Evolutionary conservation across 2,329 filamentous ascomycete species (phyloP), one percentile per base, ranked within the genome.

Genomic region (Aureobasidium sp.): DNA sequence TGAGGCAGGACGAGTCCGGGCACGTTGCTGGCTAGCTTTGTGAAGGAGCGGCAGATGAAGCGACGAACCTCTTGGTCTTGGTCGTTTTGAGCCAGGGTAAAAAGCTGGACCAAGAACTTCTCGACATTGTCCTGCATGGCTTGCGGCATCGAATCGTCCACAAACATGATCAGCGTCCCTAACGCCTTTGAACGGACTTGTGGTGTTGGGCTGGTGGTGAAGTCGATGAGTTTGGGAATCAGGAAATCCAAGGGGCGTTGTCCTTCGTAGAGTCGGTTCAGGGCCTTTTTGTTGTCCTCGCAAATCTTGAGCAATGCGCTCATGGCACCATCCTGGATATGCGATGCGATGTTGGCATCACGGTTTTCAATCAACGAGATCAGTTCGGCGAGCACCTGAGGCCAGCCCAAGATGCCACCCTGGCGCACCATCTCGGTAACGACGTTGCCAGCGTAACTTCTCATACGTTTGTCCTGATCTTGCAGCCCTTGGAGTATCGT

Each of bases 291-390:
- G 72, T 95, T 96, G 71, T 98, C 93, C 71, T 98, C 93, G 71
- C 93, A 98, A 57, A 98, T 90, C 75, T 97, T 97, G 67, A 86
- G 76, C 69, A 98, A 77, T 42, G 93, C 90, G 44, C 87, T 83
- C 86, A 97, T 95, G 61, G 89, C 90, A 57, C 90, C 90, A 68
- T 98, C 91, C 66, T 96, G 90, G 11, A 85, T 84, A 64, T 88
- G 80, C 38, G 79, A 73, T 6, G 88, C 75, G 19, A 83, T 74
- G 58, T 85, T 81, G 35, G 86, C 85, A 40, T 74, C 76, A 53
- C 82, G 72, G 68, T 95, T 94, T 59, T 80, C 79, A 57, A 95
- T 81, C 69, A 95, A 78, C 53, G 81, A 77, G 59, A 97, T 72
- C 17, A 98, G 77, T 61, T 95, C 86, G 44, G 89, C 84, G 29